Evolutionary conservation across 805 yeast species (phyloP).

Genomic region (Peterozyma toletana): DNA sequence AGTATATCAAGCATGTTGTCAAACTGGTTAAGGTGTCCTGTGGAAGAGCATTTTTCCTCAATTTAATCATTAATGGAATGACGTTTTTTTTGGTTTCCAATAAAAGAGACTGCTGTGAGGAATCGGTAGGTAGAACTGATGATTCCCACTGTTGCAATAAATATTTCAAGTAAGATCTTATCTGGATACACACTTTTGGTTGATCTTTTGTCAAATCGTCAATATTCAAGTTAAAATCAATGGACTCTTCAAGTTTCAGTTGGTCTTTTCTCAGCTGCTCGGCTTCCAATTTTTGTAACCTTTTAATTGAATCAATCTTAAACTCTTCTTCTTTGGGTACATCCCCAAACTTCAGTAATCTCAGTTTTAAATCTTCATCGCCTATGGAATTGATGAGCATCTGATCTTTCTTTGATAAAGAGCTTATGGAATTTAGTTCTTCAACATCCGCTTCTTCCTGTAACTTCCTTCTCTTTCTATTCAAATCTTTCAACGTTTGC

Average conservation of each 20-base stretch:
- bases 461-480: background rate
- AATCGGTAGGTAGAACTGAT: background rate
- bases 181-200: slow-evolving; percentile 27
- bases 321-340: slow-evolving; percentile 10
- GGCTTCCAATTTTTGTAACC: slow-evolving; percentile 9
- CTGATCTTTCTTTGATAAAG: background rate
- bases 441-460: slow-evolving; percentile 5
- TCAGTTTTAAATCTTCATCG: slow-evolving; percentile 18
- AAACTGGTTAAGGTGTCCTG: slow-evolving; percentile 43
- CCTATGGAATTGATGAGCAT: slow-evolving; percentile 11
- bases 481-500: slow-evolving; percentile 1
- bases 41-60: slow-evolving; percentile 36
- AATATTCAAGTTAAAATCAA: slow-evolving; percentile 14
- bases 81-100: slow-evolving; percentile 41
- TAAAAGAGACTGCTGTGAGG: slow-evolving; percentile 17
- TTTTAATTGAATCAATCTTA: slow-evolving; percentile 14
- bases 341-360: slow-evolving; percentile 18
- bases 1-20: slow-evolving; percentile 48
- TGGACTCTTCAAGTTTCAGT: slow-evolving; percentile 19
- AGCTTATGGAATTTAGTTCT: background rate
- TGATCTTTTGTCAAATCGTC: slow-evolving; percentile 25
- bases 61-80: slow-evolving; percentile 43
- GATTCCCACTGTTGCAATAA: slow-evolving; percentile 32
- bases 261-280: slow-evolving; percentile 19
- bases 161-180: slow-evolving; percentile 39